Base-by-base conservation (phyloP, 371 early-diverging fungal species). In the Mortierella sp. region DNA sequence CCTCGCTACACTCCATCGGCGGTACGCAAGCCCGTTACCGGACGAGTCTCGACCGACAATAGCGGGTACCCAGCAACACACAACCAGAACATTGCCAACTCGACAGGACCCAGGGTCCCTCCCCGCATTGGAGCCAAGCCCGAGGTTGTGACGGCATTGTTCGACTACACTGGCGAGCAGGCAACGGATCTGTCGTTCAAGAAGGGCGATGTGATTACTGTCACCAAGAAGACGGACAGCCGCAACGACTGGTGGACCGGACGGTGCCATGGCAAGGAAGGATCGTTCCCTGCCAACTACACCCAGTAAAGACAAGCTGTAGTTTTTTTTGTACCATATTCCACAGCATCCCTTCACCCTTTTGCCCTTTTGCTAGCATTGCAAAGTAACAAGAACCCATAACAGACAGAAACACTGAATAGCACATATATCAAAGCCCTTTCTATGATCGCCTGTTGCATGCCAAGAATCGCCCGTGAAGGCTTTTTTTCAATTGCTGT, bases 161-260 rank as follows among this genome's bases (percentile, higher is more conserved):
- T 94, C 84, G 95, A 95, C 70, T 97, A 93, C 87, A 83, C 74
- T 40, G 94, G 94, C 2, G 90, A 93, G 74, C 92, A 95, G 81
- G 86, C 84, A 0, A 95, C 93, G 31, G 96, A 97, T 80, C 81
- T 97, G 59, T 83, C 89, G 37, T 96, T 97, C 83, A 88, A 86
- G 51, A 92, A 92, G 83, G 95, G 94, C 21, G 96, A 96, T 83
- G 78, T 94, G 19, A 95, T 97, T 78, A 91, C 89, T 0, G 90
- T 97, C 37, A 78, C 90, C 70, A 82, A 79, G 74, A 82, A 82
- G 79, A 93, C 93, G 2, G 93, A 93, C 9, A 92, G 90, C 69
- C 89, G 88, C 26, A 90, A 96, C 76, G 95, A 95, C 83, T 96
- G 96, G 97, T 96, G 97, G 97, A 91, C 91, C 44, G 97, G 96